Conservation (phyloP, 2,329 filamentous ascomycete species). For the Aspergillus tubingensis region DNA sequence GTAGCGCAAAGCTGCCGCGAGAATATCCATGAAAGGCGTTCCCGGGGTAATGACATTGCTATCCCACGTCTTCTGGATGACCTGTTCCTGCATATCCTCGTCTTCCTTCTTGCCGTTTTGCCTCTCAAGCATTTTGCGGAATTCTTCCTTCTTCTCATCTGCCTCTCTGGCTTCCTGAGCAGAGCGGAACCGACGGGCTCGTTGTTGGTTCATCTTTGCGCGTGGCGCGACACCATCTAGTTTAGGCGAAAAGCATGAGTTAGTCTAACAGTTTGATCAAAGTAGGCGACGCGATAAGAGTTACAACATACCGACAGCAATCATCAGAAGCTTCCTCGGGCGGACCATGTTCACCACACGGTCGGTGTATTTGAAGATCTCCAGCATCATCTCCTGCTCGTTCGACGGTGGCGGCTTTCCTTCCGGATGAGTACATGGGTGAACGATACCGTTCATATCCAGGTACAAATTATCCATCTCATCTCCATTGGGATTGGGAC, state of each 20-base stretch:
- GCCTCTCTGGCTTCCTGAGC: slow-evolving; percentile 95
- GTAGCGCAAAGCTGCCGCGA: slow-evolving; percentile 86
- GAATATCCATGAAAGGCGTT: slow-evolving; percentile 97
- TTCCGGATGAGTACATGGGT: slow-evolving; percentile 97
- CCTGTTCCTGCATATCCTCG: slow-evolving; percentile 61
- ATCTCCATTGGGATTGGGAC: slow-evolving; percentile 92
- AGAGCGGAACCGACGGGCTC: slow-evolving; percentile 89
- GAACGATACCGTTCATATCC: slow-evolving; percentile 99
- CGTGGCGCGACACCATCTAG: slow-evolving; percentile 92
- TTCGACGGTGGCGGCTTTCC: slow-evolving; percentile 86
- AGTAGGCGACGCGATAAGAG: neutral
- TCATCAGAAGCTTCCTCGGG: slow-evolving; percentile 93
- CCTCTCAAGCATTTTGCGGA: slow-evolving; percentile 79
- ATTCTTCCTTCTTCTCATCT: slow-evolving; percentile 84
- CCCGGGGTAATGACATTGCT: slow-evolving; percentile 87
- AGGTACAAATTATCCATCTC: slow-evolving; percentile 98
- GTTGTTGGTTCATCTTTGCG: slow-evolving; percentile 99
- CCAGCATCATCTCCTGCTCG: slow-evolving; percentile 99
- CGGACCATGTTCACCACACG: slow-evolving; percentile 98
- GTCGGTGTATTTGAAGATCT: slow-evolving; percentile 98
- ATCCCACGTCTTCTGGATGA: slow-evolving; percentile 88
- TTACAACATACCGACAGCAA: slow-evolving; percentile 72
- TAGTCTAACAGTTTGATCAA: neutral
- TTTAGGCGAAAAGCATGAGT: slow-evolving; percentile 5
- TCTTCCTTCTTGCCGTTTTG: slow-evolving; percentile 69